Base-by-base conservation (phyloP, 2,329 filamentous ascomycete genomes). In the Alternaria viburni region DNA sequence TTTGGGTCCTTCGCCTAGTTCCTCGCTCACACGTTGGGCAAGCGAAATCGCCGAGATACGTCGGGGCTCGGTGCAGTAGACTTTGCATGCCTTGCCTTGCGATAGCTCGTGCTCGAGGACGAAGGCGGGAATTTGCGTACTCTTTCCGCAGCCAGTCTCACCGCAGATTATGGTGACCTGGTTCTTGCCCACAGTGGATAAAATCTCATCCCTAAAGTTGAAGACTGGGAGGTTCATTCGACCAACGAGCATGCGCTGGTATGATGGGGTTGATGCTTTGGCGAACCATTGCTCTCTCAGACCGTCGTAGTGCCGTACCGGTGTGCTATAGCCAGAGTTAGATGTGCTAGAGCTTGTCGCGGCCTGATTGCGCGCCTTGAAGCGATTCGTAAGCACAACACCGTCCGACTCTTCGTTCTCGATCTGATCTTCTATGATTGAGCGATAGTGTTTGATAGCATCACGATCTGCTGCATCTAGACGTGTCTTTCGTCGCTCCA, bases 61-160 rank as follows among this genome's bases (percentile, higher is more conserved):
- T 46, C 96, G 89, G 36, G 96, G 96, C 77, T 99, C 94, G 0
- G 96, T 97, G 77, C 96, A 97, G 77, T 95, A 98, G 11, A 99
- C 90, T 74, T 97, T 97, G 81, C 94, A 98, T 6, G 88, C 84
- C 67, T 89, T 90, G 5, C 94, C 95, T 66, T 90, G 87, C 4
- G 89, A 87, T 54, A 99, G 86, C 74, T 97, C 91, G 73, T 97
- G 89, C 78, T 99, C 96, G 8, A 99, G 84, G 57, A 99, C 88
- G 76, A 96, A 98, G 0, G 94, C 90, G 6, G 96, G 96, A n/a
- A 97, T 91, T 74, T 99, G 96, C 0, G 96, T 99, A 79, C 93
- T 97, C 83, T 99, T 99, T 68, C 96, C 96, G 77, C 91, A 97
- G 70, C 96, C 96, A 3, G 96, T 99, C 81, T 99, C 96, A 77